These are phyloP conservation scores for Amanita phalloides DNA, from an alignment of 768 basidiomycete species.

Conservation along the genomic window DNA sequence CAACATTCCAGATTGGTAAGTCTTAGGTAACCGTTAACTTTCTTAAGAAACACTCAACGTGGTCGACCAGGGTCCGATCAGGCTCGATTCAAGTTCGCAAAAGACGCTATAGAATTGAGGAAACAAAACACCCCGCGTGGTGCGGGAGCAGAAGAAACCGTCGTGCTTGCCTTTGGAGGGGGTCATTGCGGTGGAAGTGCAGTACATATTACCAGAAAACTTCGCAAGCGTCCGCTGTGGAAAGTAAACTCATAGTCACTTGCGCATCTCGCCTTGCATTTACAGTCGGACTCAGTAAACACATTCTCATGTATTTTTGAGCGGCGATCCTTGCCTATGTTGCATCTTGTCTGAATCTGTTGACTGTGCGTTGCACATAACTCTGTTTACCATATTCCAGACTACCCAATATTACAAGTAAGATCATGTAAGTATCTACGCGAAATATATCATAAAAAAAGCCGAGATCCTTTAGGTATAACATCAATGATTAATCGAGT, in stretches of 20 bases:
- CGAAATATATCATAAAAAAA: constrained; percentile 1
- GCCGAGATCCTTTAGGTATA: constrained; percentile 13
- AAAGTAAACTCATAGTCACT: constrained; percentile 65
- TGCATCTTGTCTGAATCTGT: neutral
- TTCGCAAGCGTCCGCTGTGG: constrained; percentile 75
- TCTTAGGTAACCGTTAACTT: constrained; percentile 1
- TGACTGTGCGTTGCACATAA: neutral
- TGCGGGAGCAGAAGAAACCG: constrained; percentile 75
- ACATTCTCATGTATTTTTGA: too few species aligned
- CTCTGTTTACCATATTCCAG: neutral
- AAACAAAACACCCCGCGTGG: constrained; percentile 70
- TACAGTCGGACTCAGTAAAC: neutral
- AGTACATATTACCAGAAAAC: constrained; percentile 82
- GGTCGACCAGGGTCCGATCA: constrained; percentile 63
- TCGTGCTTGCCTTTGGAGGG: constrained; percentile 82
- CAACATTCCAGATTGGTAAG: constrained; percentile 69
- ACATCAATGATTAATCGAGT: constrained; percentile 35
- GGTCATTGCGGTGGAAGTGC: constrained; percentile 56
- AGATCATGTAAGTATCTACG: neutral
- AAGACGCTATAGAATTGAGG: constrained; percentile 76
- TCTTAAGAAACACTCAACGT: constrained; percentile 6
- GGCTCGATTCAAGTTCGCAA: constrained; percentile 84
- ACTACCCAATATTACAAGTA: neutral
- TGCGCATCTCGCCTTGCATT: neutral
- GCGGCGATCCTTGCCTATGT: too few species aligned